Evolutionary conservation across 2,329 filamentous ascomycete species (phyloP).

Genomic region (Cladosporium phlei): DNA sequence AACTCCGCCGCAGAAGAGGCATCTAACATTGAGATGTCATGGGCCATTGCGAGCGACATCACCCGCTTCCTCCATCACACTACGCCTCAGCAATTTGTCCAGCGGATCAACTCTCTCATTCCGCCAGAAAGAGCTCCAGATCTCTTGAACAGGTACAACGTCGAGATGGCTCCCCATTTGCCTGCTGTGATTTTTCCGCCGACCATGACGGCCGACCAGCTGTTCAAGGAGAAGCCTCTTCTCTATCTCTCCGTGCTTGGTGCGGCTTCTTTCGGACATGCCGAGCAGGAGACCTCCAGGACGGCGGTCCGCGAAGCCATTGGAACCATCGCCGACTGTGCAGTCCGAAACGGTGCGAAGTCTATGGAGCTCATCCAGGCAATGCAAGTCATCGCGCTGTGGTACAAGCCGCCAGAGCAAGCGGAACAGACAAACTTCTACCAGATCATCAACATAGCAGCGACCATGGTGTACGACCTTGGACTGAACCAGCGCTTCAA

Average conservation of each 20-base stretch:
- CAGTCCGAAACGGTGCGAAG: constrained; percentile 73
- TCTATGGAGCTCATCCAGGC: constrained; percentile 78
- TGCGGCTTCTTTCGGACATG: constrained; percentile 47
- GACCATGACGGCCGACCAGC: constrained; percentile 49
- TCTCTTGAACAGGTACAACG: constrained; percentile 54
- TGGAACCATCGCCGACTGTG: constrained; percentile 66
- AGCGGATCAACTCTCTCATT: constrained; percentile 45
- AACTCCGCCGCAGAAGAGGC: constrained; percentile 7
- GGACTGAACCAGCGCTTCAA: constrained; percentile 61
- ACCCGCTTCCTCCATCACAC: constrained; percentile 23
- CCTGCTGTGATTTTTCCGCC: constrained; percentile 56
- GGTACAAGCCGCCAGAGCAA: constrained; percentile 79
- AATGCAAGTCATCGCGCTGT: constrained; percentile 68
- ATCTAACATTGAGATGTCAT: constrained; percentile 15
- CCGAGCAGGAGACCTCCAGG: constrained; percentile 54
- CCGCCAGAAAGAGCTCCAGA: constrained; percentile 47
- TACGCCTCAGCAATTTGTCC: constrained; percentile 27
- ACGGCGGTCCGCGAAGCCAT: constrained; percentile 65
- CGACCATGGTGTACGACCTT: constrained; percentile 77
- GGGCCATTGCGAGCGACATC: constrained; percentile 19
- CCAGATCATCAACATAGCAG: constrained; percentile 75
- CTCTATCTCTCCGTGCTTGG: constrained; percentile 56
- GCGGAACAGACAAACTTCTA: constrained; percentile 88
- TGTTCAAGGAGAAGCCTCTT: constrained; percentile 55
- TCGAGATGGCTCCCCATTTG: constrained; percentile 51